phyloP scores from a whole-genome alignment of 2,329 filamentous ascomycete genomes.

The Fusarium chaquense region DNA sequence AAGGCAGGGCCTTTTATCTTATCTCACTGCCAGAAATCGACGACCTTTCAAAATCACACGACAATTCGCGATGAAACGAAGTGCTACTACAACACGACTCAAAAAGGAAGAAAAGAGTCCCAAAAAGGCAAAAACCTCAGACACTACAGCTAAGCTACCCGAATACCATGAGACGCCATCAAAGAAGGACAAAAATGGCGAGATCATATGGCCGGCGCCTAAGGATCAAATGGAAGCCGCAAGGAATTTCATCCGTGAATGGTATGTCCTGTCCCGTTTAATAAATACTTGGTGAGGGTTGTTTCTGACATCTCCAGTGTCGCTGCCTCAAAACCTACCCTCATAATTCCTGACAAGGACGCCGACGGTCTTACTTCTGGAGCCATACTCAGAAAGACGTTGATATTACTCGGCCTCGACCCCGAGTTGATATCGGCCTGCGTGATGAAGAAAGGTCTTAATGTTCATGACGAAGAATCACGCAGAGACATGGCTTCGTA shows the following conservation, averaged over 20 bases:
- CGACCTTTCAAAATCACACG: not conserved
- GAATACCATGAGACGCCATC: slow-evolving; percentile 33
- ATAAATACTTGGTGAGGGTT: too few relatives aligned
- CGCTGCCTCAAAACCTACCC: slow-evolving; percentile 54
- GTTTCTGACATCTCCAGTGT: slow-evolving; percentile 6
- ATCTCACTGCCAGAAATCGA: rapidly evolving
- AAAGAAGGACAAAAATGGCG: slow-evolving; percentile 56
- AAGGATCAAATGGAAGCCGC: slow-evolving; percentile 66
- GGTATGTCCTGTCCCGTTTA: slow-evolving; percentile 55
- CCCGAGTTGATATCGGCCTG: slow-evolving; percentile 66
- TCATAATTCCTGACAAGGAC: slow-evolving; percentile 77
- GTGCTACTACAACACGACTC: not conserved
- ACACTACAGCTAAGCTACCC: not conserved
- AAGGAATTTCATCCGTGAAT: slow-evolving; percentile 67
- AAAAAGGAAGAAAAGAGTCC: not conserved
- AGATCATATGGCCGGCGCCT: slow-evolving; percentile 72
- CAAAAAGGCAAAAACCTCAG: slow-evolving; percentile 14
- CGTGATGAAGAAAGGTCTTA: slow-evolving; percentile 69
- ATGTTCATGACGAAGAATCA: slow-evolving; percentile 67
- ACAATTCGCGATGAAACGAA: slow-evolving; percentile 23
- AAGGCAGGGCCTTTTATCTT: rapidly evolving
- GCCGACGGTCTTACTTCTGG: slow-evolving; percentile 75
- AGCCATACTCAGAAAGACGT: slow-evolving; percentile 70
- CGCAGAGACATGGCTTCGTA: slow-evolving; percentile 62
- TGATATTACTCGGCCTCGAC: slow-evolving; percentile 68